These are phyloP conservation scores for Sutorius australiensis DNA, from an alignment of 768 basidiomycete genomes.

Conservation along the genomic window DNA sequence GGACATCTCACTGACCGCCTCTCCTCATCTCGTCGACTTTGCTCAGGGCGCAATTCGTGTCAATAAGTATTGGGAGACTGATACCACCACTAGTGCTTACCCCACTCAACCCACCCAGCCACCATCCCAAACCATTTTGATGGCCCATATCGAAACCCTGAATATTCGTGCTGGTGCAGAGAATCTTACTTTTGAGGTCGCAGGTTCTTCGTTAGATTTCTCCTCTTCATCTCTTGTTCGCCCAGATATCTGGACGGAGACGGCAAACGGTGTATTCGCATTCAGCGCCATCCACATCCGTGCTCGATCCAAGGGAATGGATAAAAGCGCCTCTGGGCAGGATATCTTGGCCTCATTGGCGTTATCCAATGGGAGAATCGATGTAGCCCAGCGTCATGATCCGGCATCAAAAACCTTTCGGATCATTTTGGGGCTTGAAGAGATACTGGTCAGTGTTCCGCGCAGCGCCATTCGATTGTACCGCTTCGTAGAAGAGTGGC, in stretches of 20 bases:
- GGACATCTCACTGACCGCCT: conserved; percentile 41
- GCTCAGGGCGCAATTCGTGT: conserved; percentile 54
- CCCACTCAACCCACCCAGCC: neutral
- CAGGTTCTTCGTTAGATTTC: conserved; percentile 31
- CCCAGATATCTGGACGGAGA: conserved; percentile 29
- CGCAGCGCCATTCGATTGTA: conserved; percentile 79
- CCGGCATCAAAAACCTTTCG: conserved; percentile 37
- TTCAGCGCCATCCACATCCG: conserved; percentile 55
- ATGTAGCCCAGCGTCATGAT: conserved; percentile 47
- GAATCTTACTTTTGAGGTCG: conserved; percentile 63
- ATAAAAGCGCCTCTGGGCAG: conserved; percentile 39
- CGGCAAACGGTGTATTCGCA: conserved; percentile 44
- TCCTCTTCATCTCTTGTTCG: conserved; percentile 20
- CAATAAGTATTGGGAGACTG: conserved; percentile 33
- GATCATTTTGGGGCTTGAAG: conserved; percentile 42
- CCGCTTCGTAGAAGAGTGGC: conserved; percentile 79
- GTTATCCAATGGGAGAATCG: conserved; percentile 45
- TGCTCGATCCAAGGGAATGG: conserved; percentile 49
- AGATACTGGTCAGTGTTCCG: conserved; percentile 59
- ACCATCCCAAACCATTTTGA: conserved; percentile 34
- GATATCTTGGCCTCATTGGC: conserved; percentile 61
- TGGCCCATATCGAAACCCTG: conserved; percentile 41
- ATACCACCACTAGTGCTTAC: neutral
- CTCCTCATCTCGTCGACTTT: conserved; percentile 60
- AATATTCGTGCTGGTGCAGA: conserved; percentile 65